Evolutionary conservation across 2,329 filamentous ascomycete species (phyloP), one percentile per base, ranked within the genome.

Genomic region (Cladosporium sp.): DNA sequence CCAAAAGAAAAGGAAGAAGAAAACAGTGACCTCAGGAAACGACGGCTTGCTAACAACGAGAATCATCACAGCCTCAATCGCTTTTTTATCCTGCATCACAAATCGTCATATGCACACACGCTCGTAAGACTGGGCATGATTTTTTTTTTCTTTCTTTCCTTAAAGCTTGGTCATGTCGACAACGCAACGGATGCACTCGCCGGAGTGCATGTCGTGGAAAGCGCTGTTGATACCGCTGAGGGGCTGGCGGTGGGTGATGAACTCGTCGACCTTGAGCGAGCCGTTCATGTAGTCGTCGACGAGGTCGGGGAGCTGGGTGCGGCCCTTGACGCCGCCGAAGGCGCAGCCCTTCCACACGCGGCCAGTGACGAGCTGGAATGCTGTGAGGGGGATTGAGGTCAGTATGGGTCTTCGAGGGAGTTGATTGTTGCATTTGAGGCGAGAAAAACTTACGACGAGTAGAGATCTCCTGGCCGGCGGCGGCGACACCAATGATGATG

Each of bases 291-390:
- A 99, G 73, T 97, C 92, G 60, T 83, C 76, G 19, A 99, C 90
- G 36, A 99, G 84, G 53, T 80, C 84, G 42, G 88, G 86, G 58
- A 99, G 83, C 76, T 99, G 93, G 29, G 88, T 85, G 66, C 93
- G 91, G 61, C 93, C 93, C 80, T 97, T 99, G 80, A 99, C 91
- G 63, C 93, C 93, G 61, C 93, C 93, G 66, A 99, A 99, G 15
- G 93, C 93, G 68, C 92, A 97, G 49, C 93, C 93, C 76, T 88
- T 95, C 93, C 93, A 99, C 54, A 95, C 88, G 68, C 93, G 90
- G 54, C 93, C 93, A 39, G 93, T 99, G 61, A 99, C 93, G 56
- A 99, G 84, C 79, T 97, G 93, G 85, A 99, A 99, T 68, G 93
- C 89, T 95, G 61, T 17, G n/a, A 48, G 36, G 39, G 32, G n/a